phyloP scores from a whole-genome alignment of 2,329 filamentous ascomycete species.

The Arthrobotrys entomopaga region DNA sequence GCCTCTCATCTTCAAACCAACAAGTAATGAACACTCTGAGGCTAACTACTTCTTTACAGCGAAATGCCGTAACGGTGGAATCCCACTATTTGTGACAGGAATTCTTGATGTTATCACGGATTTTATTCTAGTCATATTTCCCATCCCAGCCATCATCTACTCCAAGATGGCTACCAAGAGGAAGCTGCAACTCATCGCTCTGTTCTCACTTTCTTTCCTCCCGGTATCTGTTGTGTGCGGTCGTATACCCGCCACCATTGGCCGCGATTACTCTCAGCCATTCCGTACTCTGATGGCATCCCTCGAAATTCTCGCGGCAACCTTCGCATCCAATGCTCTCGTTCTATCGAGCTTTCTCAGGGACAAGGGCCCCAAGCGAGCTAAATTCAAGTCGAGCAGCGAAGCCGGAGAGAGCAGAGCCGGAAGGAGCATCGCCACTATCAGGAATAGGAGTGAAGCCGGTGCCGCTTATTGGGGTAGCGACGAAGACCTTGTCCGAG shows the following conservation, averaged over 20 bases:
- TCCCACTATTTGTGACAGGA: slow-evolving; percentile 90
- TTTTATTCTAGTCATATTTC: slow-evolving; percentile 84
- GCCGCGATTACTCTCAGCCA: slow-evolving; percentile 77
- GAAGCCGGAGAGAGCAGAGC: slow-evolving; percentile 66
- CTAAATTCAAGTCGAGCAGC: slow-evolving; percentile 75
- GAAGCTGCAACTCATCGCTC: slow-evolving; percentile 79
- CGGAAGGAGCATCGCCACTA: slow-evolving; percentile 63
- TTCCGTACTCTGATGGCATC: slow-evolving; percentile 89
- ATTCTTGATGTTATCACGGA: slow-evolving; percentile 88
- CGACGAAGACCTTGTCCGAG: slow-evolving; percentile 87
- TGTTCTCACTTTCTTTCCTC: slow-evolving; percentile 86
- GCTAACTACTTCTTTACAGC: slow-evolving; percentile 38
- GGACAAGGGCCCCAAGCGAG: slow-evolving; percentile 89
- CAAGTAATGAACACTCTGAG: background rate
- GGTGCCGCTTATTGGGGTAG: slow-evolving; percentile 75
- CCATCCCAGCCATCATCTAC: slow-evolving; percentile 84
- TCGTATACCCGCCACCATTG: slow-evolving; percentile 81
- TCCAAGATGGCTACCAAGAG: slow-evolving; percentile 80
- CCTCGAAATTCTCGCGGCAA: slow-evolving; percentile 87
- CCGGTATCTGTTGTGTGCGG: slow-evolving; percentile 83
- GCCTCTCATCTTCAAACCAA: background rate
- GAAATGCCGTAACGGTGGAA: slow-evolving; percentile 83
- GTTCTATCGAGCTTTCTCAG: slow-evolving; percentile 92
- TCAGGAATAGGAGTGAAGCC: slow-evolving; percentile 35
- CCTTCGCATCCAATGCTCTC: slow-evolving; percentile 84